A percentile compares a stretch with the other conserved stretches of the same genome.
Evolutionary conservation across 2,329 filamentous ascomycete species (phyloP).

Genomic region (Curvularia hawaiiensis): DNA sequence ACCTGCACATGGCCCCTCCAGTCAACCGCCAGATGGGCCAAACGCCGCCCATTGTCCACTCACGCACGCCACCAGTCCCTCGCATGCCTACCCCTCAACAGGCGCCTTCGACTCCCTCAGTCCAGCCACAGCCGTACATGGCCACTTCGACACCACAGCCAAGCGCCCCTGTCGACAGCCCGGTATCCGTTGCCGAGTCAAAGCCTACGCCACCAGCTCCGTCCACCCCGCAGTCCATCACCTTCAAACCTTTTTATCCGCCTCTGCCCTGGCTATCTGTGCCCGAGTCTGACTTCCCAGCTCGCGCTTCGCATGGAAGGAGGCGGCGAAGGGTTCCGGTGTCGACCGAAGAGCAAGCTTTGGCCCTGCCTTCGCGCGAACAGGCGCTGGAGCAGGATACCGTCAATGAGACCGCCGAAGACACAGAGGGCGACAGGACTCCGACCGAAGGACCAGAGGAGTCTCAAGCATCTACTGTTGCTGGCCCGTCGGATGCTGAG

Average conservation of each 20-base stretch:
- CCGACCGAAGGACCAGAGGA: constrained; percentile 48
- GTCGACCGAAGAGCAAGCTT: constrained; percentile 43
- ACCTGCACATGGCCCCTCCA: constrained; percentile 50
- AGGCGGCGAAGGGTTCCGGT: constrained; percentile 52
- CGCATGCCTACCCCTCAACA: constrained; percentile 39
- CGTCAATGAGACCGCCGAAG: constrained; percentile 18
- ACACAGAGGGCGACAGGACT: constrained; percentile 39
- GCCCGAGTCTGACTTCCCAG: constrained; percentile 60
- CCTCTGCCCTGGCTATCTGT: constrained; percentile 66
- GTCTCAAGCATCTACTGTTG: constrained; percentile 52
- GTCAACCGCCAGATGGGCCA: constrained; percentile 47
- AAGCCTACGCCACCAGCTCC: constrained; percentile 22
- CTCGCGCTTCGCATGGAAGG: constrained; percentile 53
- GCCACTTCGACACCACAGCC: constrained; percentile 43
- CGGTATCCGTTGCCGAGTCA: constrained; percentile 27
- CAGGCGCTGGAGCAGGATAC: constrained; percentile 28
- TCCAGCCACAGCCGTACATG: constrained; percentile 40
- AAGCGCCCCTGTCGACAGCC: constrained; percentile 36
- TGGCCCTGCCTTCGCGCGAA: constrained; percentile 60
- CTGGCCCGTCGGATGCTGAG: constrained; percentile 54
- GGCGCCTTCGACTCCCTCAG: constrained; percentile 43
- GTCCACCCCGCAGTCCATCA: constrained; percentile 30
- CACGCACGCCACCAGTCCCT: constrained; percentile 42
- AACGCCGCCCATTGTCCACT: constrained; percentile 46
- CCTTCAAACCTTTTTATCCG: constrained; percentile 55